These are phyloP conservation scores for Pseudogymnoascus sp. DNA, from an alignment of 2,329 filamentous ascomycete genomes.

Conservation along the genomic window DNA sequence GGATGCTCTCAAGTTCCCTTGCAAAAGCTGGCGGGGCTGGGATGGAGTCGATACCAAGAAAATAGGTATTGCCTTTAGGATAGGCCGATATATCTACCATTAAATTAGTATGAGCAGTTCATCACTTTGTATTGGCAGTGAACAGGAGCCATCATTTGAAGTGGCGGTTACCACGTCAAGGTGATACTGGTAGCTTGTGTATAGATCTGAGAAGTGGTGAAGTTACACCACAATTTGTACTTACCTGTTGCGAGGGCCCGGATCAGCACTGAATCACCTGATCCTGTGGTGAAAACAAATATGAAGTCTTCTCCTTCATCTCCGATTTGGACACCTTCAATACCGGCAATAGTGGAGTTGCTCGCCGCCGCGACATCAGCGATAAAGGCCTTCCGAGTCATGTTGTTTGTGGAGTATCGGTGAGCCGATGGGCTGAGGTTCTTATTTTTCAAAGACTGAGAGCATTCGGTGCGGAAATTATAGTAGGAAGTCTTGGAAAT, in stretches of 20 bases:
- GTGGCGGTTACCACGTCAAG: neutral
- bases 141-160: neutral
- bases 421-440: neutral
- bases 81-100: slow-evolving; percentile 40
- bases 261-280: slow-evolving; percentile 22
- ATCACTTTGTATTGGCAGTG: neutral
- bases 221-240: slow-evolving; percentile 17
- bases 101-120: neutral
- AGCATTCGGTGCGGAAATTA: neutral
- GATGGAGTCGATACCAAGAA: slow-evolving; percentile 46
- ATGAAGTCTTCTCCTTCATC: slow-evolving; percentile 67
- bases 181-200: neutral
- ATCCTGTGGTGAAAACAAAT: slow-evolving; percentile 45
- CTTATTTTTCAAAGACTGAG: neutral
- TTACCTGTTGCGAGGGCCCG: slow-evolving; percentile 19
- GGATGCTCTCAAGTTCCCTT: slow-evolving; percentile 25
- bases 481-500: neutral
- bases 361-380: slow-evolving; percentile 43
- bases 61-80: slow-evolving; percentile 48
- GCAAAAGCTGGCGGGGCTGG: slow-evolving; percentile 37
- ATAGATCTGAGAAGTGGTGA: neutral
- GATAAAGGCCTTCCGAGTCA: slow-evolving; percentile 62
- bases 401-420: slow-evolving; percentile 29
- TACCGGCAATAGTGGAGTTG: slow-evolving; percentile 35
- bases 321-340: slow-evolving; percentile 51